These are phyloP conservation scores for Chloranthus sessilifolius DNA, from an alignment of 164 flowering plant species.

Conservation along the genomic window DNA sequence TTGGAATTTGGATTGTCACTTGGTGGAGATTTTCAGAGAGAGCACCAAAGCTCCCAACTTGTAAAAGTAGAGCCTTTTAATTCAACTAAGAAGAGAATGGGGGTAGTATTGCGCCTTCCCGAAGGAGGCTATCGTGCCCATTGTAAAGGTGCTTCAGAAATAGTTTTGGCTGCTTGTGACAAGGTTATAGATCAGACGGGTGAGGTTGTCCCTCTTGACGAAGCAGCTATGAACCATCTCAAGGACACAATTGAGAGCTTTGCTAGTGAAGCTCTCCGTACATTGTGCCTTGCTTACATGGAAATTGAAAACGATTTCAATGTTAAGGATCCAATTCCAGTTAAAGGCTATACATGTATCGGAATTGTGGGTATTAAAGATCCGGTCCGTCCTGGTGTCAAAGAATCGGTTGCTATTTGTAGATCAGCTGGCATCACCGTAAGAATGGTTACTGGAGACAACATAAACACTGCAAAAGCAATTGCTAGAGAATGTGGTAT, in stretches of 20 bases:
- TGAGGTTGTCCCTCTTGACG: constrained; percentile 60
- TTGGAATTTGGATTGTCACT: constrained; percentile 80
- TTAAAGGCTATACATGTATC: constrained; percentile 66
- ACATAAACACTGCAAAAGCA: constrained; percentile 90
- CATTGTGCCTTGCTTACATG: constrained; percentile 85
- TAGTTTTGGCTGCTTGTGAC: constrained; percentile 77
- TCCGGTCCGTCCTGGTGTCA: constrained; percentile 95
- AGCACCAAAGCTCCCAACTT: constrained; percentile 42
- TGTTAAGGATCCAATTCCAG: constrained; percentile 48
- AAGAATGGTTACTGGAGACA: constrained; percentile 96
- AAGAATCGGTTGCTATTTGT: constrained; percentile 89
- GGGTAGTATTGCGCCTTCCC: constrained; percentile 69
- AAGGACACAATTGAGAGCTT: constrained; percentile 60
- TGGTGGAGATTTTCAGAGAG: constrained; percentile 70
- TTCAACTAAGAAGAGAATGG: constrained; percentile 86
- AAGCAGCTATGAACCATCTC: constrained; percentile 33
- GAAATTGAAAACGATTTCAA: constrained; percentile 54
- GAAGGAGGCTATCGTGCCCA: constrained; percentile 67
- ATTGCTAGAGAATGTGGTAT: constrained; percentile 98
- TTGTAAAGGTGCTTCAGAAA: constrained; percentile 92
- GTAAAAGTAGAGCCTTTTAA: constrained; percentile 92
- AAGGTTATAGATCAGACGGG: constrained; percentile 55
- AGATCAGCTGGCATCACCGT: constrained; percentile 88
- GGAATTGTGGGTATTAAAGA: constrained; percentile 96
- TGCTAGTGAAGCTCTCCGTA: constrained; percentile 90